Base-by-base conservation (phyloP, 768 basidiomycete species). In the Boletus vermiculosoides region DNA sequence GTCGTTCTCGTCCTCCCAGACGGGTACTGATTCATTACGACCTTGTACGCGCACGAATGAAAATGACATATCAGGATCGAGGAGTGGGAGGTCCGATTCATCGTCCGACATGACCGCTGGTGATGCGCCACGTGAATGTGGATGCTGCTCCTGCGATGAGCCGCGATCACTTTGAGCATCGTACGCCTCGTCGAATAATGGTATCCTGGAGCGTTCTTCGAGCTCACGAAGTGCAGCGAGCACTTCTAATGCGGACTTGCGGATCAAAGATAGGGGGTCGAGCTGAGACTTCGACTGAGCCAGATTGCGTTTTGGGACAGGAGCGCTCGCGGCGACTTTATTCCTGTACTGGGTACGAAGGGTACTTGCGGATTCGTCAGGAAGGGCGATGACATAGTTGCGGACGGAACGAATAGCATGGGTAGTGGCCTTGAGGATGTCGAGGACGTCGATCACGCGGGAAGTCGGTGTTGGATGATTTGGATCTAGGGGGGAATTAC, bases 161-260 rank as follows among this genome's bases (percentile, higher is more conserved):
- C 77, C 82, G 36, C 80, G 85, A 50, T 92, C 90, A 60, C 87
- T 88, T 71, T 87, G 84, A 10, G 81, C 86, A 64, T 92, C 90
- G 63, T 91, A 92, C n/a, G 83, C 88, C 44, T 91, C 89, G 66
- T 93, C 89, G 18, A 80, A 83, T 8, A 92, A 76, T 5, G 92
- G 88, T 4, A 94, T 69, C 4, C 96, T 82, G 39, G 83, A 83
- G 10, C 74, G 73, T 66, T 94, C 92, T 69, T 98, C 96, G 20
- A 98, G 73, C 31, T 84, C 85, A 37, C 92, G 81, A 41, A 98
- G 80, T 39, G 84, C 78, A 6, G 87, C 80, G 31, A 98, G 82
- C 0, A 97, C 90, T 58, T 94, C 94, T 51, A 98, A 73, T 1
- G 93, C 92, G 1, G 86, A 81, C 50, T 82, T 83, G 23, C 95